These are phyloP conservation scores for Xylaria curta DNA, from an alignment of 495 filamentous ascomycete species.

Conservation along the genomic window DNA sequence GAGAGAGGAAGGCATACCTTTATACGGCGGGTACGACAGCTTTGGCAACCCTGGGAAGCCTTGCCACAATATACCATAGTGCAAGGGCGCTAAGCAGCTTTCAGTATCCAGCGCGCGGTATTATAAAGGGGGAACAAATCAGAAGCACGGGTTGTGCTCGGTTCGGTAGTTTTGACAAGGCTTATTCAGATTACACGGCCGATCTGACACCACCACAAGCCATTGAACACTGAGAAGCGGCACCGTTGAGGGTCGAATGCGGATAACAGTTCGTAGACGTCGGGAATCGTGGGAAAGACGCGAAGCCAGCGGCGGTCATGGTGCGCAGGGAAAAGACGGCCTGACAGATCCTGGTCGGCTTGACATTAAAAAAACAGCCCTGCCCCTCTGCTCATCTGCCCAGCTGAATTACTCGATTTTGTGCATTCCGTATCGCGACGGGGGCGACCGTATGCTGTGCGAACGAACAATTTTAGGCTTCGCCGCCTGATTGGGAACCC, in stretches of 20 bases:
- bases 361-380: conserved; percentile 7
- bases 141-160: conserved; percentile 8
- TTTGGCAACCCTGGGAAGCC: conserved; percentile 71
- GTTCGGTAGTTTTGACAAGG: background rate
- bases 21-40: conserved; percentile 69
- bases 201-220: conserved; percentile 30
- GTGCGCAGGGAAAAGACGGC: conserved; percentile 14
- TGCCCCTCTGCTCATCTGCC: background rate
- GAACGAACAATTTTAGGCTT: background rate
- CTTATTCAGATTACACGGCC: conserved; percentile 11
- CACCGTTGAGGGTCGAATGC: conserved; percentile 39
- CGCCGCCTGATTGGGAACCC: conserved; percentile 5
- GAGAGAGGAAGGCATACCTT: conserved; percentile 51
- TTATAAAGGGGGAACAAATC: conserved; percentile 9
- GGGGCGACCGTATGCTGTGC: background rate
- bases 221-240: conserved; percentile 35
- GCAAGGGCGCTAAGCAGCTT: conserved; percentile 32
- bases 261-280: conserved; percentile 41
- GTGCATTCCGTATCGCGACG: conserved; percentile 5
- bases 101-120: conserved; percentile 26
- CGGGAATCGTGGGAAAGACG: conserved; percentile 33
- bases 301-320: conserved; percentile 4
- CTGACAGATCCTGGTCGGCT: conserved; percentile 13
- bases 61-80: conserved; percentile 78
- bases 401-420: conserved; percentile 4